These are phyloP conservation scores for Aspergillus sp. DNA, from an alignment of 2,329 filamentous ascomycete species.

Conservation along the genomic window DNA sequence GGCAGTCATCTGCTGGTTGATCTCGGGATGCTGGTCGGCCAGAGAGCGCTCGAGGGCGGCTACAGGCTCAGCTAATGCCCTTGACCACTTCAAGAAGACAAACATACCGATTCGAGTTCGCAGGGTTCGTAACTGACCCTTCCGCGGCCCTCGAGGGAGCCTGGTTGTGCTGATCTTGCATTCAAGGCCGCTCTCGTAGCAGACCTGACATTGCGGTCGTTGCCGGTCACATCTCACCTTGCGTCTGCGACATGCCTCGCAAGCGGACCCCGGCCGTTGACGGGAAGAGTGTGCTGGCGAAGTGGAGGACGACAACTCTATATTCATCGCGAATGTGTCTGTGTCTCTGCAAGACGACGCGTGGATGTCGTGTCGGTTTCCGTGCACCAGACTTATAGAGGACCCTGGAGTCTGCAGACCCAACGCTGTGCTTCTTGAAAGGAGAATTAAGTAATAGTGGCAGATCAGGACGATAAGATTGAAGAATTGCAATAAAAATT, in stretches of 20 bases:
- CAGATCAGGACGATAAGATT: conserved; percentile 4
- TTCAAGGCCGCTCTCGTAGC: conserved; percentile 32
- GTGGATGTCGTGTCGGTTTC: neutral
- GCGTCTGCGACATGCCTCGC: conserved; percentile 36
- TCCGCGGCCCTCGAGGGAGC: conserved; percentile 33
- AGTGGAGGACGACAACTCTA: conserved; percentile 19
- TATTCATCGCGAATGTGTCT: neutral
- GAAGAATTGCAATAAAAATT: neutral
- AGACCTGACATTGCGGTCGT: conserved; percentile 33
- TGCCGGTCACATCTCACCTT: conserved; percentile 35
- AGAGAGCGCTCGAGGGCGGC: conserved; percentile 34
- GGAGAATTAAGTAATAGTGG: conserved; percentile 4
- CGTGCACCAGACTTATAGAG: conserved; percentile 4
- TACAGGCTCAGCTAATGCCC: conserved; percentile 15
- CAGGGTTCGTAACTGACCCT: conserved; percentile 34
- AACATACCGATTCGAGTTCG: conserved; percentile 34
- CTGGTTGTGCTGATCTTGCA: conserved; percentile 35
- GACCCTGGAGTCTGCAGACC: neutral
- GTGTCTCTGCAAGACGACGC: conserved; percentile 1
- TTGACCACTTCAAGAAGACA: neutral
- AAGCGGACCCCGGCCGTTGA: conserved; percentile 34
- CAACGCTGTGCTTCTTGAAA: conserved; percentile 7
- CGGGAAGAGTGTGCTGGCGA: conserved; percentile 23
- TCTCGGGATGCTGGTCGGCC: conserved; percentile 31
- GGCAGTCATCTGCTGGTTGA: conserved; percentile 23